Evolutionary conservation across 768 basidiomycete species (phyloP), one percentile per base, ranked within the genome.

Genomic region (Phylloporus sp.): DNA sequence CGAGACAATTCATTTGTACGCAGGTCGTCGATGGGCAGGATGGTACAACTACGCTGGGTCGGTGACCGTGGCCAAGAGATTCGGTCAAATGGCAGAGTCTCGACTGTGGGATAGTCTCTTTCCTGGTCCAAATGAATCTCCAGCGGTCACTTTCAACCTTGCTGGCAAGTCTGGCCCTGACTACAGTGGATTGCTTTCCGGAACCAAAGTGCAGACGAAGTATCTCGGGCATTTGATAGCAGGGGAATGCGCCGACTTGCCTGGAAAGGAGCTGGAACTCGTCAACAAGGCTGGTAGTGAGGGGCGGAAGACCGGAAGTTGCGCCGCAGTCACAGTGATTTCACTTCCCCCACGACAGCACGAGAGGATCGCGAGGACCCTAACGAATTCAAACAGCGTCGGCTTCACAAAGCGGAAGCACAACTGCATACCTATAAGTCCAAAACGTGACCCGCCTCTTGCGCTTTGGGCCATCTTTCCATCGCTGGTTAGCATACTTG

Each of bases 161-260:
- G 58, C 55, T n/a, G 71, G 66, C 15, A 53, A 54, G 40, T 12
- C n/a, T 36, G 70, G 71, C 2, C 88, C 88, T 36, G 86, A 87
- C 56, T 92, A 81, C 66, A 82, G 83, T 55, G 82, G 86, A 1
- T 81, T 88, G 57, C 83, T n/a, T 71, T 92, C 45, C 77, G 86
- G 67, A 69, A 88, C 56, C 78, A 73, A 49, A 66, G 72, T 38
- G 75, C 66, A 5, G 73, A 80, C 61, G 74, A 79, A 39, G 73
- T 85, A 23, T 70, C 80, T 60, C 82, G 89, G 26, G 76, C 71
- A 47, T 84, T 85, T 70, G 76, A 80, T 20, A 4, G 46, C 54
- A 15, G 46, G 56, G 31, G 40, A 44, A 8, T 58, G 59, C 31
- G 26, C 18, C 13, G 29, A 20, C 0, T 9, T 0, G 12, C 16